Evolutionary conservation across 345 rosid genomes (phyloP), one percentile per base, ranked within the genome.

Genomic region (Acer yangbiense): DNA sequence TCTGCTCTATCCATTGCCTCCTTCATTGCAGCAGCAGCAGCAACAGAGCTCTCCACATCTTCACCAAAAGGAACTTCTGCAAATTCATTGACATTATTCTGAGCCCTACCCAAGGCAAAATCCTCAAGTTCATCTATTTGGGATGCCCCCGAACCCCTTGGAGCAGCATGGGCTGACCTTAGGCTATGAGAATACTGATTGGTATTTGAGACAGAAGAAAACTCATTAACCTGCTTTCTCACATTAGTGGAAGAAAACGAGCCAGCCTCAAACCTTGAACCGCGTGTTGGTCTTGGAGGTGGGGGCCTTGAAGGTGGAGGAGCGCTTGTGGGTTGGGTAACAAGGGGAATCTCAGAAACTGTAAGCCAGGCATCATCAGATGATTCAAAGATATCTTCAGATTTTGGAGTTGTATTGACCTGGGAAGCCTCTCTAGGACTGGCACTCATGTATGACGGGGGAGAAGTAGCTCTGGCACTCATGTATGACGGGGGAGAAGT

Each of bases 291-390:
- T 82, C 93, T 88, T 43, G 98, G 97, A 73, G 98, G 99, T 62
- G 99, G 98, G 54, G 99, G 99, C 78, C 99, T 91, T n/a, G 92
- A 80, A 83, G 99, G 99, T 9, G 99, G 99, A 6, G 95, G 95
- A 69, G 92, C 93, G 71, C 80, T 85, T 3, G 98, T 92, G 71
- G 95, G 98, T 77, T 82, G 88, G 1, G 99, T 96, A 85, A 82
- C 90, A 72, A 96, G 90, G 68, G 98, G 98, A 85, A 96, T 85
- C 88, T 96, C 99, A 39, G 97, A 91, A 35, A 96, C 98, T 17
- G 94, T 91, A 55, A 94, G 97, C 99, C 99, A 96, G 60, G 88
- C 83, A 76, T 92, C 97, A 78, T 89, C 95, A 77, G 84, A 81
- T 32, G 93, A 80, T 44, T 91, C 92, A 52, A 85, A 78, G 72